Base-by-base conservation (phyloP, 768 basidiomycete species). In the Phanerochaete carnosa region DNA sequence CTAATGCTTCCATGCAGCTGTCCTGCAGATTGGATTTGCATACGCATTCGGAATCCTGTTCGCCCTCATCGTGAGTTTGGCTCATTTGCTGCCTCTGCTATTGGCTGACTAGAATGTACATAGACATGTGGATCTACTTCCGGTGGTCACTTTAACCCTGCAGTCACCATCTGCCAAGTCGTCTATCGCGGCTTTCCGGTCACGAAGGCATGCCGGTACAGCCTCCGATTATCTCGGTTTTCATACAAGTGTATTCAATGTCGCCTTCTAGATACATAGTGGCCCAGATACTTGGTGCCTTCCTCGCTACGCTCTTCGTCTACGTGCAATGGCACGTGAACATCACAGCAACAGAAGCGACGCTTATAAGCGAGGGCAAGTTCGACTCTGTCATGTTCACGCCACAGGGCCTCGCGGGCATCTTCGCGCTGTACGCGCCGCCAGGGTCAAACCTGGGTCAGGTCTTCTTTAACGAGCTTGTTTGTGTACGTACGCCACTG, bases 281-380 rank as follows among this genome's bases (percentile, higher is more conserved):
- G 11, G 80, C 86, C 0, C 89, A 92, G 68, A 77, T 88, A 62
- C 63, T 88, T 3, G 89, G 88, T 9, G 83, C 79, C 22, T 88
- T 85, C 62, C 68, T 89, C 59, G 88, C 85, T 0, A 81, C 79
- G 59, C 72, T 87, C 43, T 62, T 85, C 53, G 68, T 86, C 51
- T 90, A 90, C 67, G 77, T 76, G 3, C 85, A 89, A 63, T 91
- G 84, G 76, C 79, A 78, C 57, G 74, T 79, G 52, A 59, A 78
- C 51, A 75, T 90, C 47, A 63, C 69, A 55, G 81, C 82, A 37
- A 29, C 54, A 11, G 69, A 65, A 46, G 68, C 59, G 7, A 59
- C 51, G 2, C 61, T 74, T 23, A 56, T 33, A n/a, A 66, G 66
- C 0, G 61, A 54, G 1, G 70, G 70, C 25, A 63, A 55, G 30